Evolutionary conservation across 1,284 basidiomycete genomes (phyloP).

Genomic region (Wolfiporia cocos): DNA sequence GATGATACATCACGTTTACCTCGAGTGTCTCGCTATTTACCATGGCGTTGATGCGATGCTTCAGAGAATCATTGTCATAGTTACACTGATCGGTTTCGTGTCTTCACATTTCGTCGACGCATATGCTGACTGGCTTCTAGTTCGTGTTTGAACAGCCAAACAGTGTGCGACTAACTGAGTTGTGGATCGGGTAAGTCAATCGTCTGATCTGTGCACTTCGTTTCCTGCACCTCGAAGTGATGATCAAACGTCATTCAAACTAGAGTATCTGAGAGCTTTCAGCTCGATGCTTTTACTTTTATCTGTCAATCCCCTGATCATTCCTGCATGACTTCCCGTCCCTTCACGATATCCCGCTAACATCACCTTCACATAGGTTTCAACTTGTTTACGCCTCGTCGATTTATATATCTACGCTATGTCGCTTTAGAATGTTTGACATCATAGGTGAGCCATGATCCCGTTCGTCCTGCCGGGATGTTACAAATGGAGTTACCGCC

Average conservation of each 20-base stretch:
- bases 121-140: no score
- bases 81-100: constrained; percentile 72
- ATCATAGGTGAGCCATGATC: constrained; percentile 7
- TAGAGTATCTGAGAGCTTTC: constrained; percentile 78
- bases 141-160: no score
- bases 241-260: constrained; percentile 73
- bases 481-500: constrained; percentile 73
- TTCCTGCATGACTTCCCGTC: constrained; percentile 9
- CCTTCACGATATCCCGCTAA: no score
- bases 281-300: constrained; percentile 60
- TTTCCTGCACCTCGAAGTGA: constrained; percentile 28
- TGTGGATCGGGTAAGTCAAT: no score
- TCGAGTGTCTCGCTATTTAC: constrained; percentile 45
- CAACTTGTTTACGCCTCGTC: no score
- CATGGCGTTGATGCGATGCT: constrained; percentile 44
- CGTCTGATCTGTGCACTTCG: no score
- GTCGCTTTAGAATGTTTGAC: neutral
- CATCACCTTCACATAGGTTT: no score
- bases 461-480: constrained; percentile 12
- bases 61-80: constrained; percentile 67
- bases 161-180: no score
- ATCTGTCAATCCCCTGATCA: constrained; percentile 64
- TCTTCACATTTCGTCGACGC: neutral
- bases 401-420: no score
- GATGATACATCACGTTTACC: constrained; percentile 49